Conservation (phyloP, 441 rosid genomes). For the Gossypium davidsonii region DNA sequence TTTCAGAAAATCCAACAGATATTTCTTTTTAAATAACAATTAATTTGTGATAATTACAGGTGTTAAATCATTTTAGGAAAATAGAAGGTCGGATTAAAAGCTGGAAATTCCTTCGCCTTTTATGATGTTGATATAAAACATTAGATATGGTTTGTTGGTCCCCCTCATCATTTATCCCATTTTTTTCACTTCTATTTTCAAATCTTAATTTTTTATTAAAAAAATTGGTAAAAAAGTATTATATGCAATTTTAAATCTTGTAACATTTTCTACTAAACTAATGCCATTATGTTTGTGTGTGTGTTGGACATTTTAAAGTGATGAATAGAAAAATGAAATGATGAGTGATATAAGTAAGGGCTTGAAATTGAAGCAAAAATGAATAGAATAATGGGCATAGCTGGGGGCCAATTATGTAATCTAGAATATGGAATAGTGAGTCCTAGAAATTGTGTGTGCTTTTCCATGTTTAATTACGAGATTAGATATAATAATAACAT, state of each 20-base stretch:
- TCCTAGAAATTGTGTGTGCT: background rate
- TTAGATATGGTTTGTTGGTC: conserved; percentile 8
- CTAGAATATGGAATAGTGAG: background rate
- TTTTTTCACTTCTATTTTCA: background rate
- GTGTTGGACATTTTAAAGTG: background rate
- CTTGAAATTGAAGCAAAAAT: background rate
- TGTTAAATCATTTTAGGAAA: background rate
- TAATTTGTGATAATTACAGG: background rate
- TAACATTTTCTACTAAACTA: background rate
- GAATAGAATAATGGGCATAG: background rate
- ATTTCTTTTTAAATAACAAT: background rate
- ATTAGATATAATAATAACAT: background rate
- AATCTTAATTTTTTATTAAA: too few relatives aligned
- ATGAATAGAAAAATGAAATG: background rate
- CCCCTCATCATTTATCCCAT: conserved; percentile 5
- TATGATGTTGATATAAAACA: conserved; percentile 7
- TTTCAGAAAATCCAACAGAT: background rate
- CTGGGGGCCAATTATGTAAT: background rate
- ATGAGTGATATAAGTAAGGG: background rate
- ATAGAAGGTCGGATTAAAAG: conserved; percentile 12
- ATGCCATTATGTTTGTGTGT: background rate
- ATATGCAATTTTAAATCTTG: too few relatives aligned
- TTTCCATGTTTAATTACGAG: background rate
- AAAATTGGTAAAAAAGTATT: too few relatives aligned
- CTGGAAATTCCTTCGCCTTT: conserved; percentile 6